These are phyloP conservation scores for Pichia sp. DNA, from an alignment of 1,139 yeast genomes.

Conservation along the genomic window DNA sequence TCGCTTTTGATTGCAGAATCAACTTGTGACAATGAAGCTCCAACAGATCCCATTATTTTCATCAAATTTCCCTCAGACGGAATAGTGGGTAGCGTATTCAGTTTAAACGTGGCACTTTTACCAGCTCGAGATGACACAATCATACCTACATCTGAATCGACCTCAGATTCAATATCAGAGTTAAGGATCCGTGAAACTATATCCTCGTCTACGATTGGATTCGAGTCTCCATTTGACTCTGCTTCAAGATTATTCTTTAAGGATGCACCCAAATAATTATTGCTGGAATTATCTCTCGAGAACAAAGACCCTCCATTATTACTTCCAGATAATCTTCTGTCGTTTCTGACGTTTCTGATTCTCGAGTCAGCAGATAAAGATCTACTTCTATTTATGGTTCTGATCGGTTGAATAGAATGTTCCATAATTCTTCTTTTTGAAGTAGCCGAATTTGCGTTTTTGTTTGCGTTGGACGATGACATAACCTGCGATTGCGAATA, in stretches of 20 bases:
- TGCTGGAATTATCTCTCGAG: conserved; percentile 6
- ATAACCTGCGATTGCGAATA: too few species aligned
- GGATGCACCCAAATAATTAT: neutral
- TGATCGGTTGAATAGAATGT: conserved; percentile 7
- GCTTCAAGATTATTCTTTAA: conserved; percentile 3
- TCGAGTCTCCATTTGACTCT: neutral
- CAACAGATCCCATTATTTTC: conserved; percentile 11
- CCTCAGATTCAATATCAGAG: conserved; percentile 9
- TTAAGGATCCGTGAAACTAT: conserved; percentile 6
- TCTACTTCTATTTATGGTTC: conserved; percentile 10
- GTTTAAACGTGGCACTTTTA: conserved; percentile 3
- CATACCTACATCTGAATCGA: neutral
- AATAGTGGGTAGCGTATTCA: conserved; percentile 14
- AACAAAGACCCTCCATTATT: neutral
- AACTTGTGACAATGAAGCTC: conserved; percentile 2
- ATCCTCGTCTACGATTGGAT: conserved; percentile 1
- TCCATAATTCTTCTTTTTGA: conserved; percentile 10
- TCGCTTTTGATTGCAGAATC: neutral
- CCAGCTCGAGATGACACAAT: too few species aligned
- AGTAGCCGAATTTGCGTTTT: conserved; percentile 1
- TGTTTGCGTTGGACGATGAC: neutral
- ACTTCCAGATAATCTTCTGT: conserved; percentile 8
- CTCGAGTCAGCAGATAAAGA: conserved; percentile 14
- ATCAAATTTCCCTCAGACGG: conserved; percentile 18
- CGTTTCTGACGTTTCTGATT: conserved; percentile 6